Base-by-base conservation (phyloP, 148 eudicot genomes). In the Silene conica region DNA sequence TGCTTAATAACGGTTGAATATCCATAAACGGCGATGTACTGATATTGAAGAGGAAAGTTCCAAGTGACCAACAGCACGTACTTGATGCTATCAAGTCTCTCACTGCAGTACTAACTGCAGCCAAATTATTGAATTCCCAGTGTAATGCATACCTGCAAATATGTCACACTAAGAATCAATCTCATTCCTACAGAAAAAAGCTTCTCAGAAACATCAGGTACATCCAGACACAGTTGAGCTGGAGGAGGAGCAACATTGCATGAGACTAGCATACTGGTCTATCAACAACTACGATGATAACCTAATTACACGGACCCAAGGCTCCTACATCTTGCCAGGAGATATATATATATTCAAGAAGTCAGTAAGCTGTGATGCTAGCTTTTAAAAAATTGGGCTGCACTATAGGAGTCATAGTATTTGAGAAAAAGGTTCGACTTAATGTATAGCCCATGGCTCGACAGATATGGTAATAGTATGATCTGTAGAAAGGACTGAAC, bases 101-200 rank as follows among this genome's bases (percentile, higher is more conserved):
- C 25, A 82, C 76, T 64, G 82, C 82, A 74, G 74, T 75, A 56
- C 77, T 79, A 60, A 82, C 72, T 8, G 74, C 79, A 54, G 54
- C 72, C 74, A 82, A 72, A 62, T 82, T 75, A 34, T 76, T 55
- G 76, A 50, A 79, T 63, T 82, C 85, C 84, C 85, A 82, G 52
- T 67, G 82, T 60, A 79, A 31, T 25, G 71, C 76, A 61, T 82
- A 82, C 73, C 85, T 78, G 70, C 71, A 78, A 26, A 69, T 10
- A 67, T 23, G 21, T 57, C 45, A 26, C 60, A 65, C 58, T 19
- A 62, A 48, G 22, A 62, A 28, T 70, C 28, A 59, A 57, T 16
- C 13, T 25, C 57, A n/a, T 71, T 59, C 1, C 14, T 25, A 26
- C 63, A 66, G 12, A 43, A 26, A 72, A 15, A 55, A 20, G 54